Evolutionary conservation across 1,284 basidiomycete genomes (phyloP).

Genomic region (Phenoliferia sp.): DNA sequence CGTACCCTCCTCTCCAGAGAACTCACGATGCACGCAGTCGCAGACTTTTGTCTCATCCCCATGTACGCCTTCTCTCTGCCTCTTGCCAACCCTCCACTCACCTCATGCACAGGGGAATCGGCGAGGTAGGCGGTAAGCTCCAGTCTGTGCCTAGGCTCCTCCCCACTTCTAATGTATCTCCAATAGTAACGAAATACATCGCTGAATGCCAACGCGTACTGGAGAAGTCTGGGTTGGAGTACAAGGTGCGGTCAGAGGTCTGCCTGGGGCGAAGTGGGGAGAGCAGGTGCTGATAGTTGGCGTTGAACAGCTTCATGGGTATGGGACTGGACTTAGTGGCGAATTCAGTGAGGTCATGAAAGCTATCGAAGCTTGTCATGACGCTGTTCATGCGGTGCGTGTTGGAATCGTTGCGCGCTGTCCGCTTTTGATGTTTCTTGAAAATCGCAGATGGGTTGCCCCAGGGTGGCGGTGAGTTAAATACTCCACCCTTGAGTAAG

Average conservation of each 20-base stretch:
- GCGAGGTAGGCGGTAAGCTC: not conserved
- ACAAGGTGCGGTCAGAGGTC: constrained; percentile 52
- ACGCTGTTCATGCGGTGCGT: constrained; percentile 66
- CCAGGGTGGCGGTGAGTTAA: not conserved
- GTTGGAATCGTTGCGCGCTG: constrained; percentile 1
- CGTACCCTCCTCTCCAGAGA: too few species aligned
- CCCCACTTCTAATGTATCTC: not conserved
- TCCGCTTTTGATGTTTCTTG: not conserved
- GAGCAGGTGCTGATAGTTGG: not conserved
- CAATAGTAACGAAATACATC: constrained; percentile 40
- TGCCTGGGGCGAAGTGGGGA: not conserved
- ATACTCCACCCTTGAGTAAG: not conserved
- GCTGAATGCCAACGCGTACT: constrained; percentile 67
- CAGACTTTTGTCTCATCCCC: not conserved
- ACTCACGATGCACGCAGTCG: not conserved
- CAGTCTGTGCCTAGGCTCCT: not conserved
- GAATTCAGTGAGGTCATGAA: constrained; percentile 53
- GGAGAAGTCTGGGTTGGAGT: constrained; percentile 71
- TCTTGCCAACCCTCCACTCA: not conserved
- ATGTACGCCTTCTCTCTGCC: not conserved
- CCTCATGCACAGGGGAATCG: not conserved
- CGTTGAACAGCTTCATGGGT: constrained; percentile 12
- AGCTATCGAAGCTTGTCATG: constrained; percentile 80
- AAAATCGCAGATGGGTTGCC: not conserved
- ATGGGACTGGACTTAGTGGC: constrained; percentile 27